Evolutionary conservation across 2,329 filamentous ascomycete genomes (phyloP), one percentile per base, ranked within the genome.

Genomic region (Phialophora tarda): DNA sequence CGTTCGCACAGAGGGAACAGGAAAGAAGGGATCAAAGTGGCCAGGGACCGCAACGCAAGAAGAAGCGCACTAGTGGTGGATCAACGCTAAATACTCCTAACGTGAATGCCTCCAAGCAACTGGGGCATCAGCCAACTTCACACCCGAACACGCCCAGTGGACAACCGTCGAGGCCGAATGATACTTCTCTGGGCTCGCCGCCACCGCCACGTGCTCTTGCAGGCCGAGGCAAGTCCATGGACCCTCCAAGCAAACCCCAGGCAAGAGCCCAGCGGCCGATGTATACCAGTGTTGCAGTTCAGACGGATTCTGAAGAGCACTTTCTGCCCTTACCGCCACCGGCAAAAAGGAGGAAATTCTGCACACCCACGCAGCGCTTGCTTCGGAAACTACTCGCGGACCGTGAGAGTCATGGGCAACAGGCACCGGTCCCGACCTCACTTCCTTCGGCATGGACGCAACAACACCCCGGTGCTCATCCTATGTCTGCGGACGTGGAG

Each of bases 1-100:
- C 88, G 65, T 88, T 88, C 68, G 83, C 86, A 69, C 83, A 86
- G 71, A 79, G 87, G 68, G 86, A 88, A 71, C 80, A 84, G 56
- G 84, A 88, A 66, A 84, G 85, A 70, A 81, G 83, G 64, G 79
- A 81, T 48, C 66, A 62, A 26, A 63, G 48, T 30, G 65, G 61
- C 44, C 69, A 73, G 17, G 69, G 73, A 34, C 83, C 82, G 62
- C 83, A 80, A 70, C 84, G 84, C 75, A 86, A 83, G 74, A 85
- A 82, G 70, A 85, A 88, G 73, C 80, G 84, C 61, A 82, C 82
- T 64, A 87, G 84, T 73, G 84, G 81, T 51, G 83, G 83, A 58
- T 85, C 84, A 23, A 80, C 77, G 14, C 78, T 85, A 60, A 84
- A 84, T 59, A 85, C 82, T 47, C 82, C 83, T 21, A 80, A 79